Percentiles rank a stretch among this genome's conserved stretches.
Conservation (phyloP, 495 filamentous ascomycete genomes). For the Neurospora sp. region DNA sequence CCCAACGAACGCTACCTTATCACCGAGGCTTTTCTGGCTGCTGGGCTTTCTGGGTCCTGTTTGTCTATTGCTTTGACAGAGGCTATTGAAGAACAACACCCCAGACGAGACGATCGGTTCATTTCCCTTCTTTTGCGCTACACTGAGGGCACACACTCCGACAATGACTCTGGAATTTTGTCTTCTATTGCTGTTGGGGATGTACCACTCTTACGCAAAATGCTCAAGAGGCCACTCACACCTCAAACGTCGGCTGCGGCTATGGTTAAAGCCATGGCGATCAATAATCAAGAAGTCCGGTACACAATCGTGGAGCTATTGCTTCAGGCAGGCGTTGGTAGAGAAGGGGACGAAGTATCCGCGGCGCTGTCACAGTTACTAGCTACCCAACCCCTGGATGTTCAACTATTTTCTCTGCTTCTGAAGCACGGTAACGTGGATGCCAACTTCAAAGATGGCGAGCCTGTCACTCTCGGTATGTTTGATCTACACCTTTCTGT, state of each 20-base stretch:
- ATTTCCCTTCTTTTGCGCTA: slow-evolving; percentile 33
- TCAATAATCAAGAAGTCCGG: slow-evolving; percentile 17
- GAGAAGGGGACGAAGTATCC: slow-evolving; percentile 23
- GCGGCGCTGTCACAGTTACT: slow-evolving; percentile 24
- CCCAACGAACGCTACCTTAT: slow-evolving; percentile 27
- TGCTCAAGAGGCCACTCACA: slow-evolving; percentile 28
- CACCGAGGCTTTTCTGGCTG: slow-evolving; percentile 27
- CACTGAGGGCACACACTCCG: slow-evolving; percentile 35
- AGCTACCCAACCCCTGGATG: slow-evolving; percentile 24
- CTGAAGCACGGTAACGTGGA: slow-evolving; percentile 33
- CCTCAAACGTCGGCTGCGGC: slow-evolving; percentile 26
- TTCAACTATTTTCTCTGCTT: slow-evolving; percentile 25
- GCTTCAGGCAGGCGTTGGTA: slow-evolving; percentile 26
- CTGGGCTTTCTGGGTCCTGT: slow-evolving; percentile 24
- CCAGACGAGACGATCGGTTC: slow-evolving; percentile 29
- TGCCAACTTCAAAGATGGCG: slow-evolving; percentile 30
- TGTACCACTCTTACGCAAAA: slow-evolving; percentile 20
- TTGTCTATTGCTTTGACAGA: slow-evolving; percentile 30
- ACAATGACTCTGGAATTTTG: slow-evolving; percentile 30
- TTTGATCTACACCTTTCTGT: neutral
- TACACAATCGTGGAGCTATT: slow-evolving; percentile 31
- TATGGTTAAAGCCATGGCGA: slow-evolving; percentile 27
- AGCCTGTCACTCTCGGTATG: slow-evolving; percentile 20
- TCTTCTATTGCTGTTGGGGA: slow-evolving; percentile 31
- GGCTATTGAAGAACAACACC: slow-evolving; percentile 32